phyloP scores from a whole-genome alignment of 441 rosid species.

The Adansonia gregorii region DNA sequence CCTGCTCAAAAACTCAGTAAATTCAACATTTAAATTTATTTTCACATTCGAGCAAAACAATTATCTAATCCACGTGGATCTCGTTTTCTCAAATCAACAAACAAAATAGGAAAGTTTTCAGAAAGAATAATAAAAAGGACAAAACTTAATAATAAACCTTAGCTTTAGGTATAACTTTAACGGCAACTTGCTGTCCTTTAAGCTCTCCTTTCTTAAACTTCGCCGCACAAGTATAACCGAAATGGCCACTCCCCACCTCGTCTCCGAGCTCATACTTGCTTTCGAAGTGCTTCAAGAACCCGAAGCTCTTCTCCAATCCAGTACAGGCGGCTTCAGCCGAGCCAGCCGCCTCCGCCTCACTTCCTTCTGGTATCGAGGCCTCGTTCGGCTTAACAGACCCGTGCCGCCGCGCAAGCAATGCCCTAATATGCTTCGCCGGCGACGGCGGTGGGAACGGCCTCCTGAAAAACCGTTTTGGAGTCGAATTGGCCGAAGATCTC shows the following conservation, averaged over 20 bases:
- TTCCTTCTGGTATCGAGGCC: constrained; percentile 71
- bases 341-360: constrained; percentile 55
- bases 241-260: constrained; percentile 90
- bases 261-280: constrained; percentile 85
- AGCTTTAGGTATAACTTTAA: constrained; percentile 85
- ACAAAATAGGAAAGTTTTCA: not conserved
- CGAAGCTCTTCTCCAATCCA: constrained; percentile 79
- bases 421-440: constrained; percentile 85
- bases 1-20: not conserved
- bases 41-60: not conserved
- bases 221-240: constrained; percentile 84
- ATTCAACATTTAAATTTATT: constrained; percentile 9
- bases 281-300: constrained; percentile 74
- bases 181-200: constrained; percentile 87
- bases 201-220: constrained; percentile 88
- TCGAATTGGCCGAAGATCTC: constrained; percentile 84
- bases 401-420: constrained; percentile 76
- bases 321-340: constrained; percentile 8
- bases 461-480: constrained; percentile 75
- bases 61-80: constrained; percentile 30
- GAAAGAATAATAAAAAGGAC: constrained; percentile 8
- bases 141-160: constrained; percentile 50
- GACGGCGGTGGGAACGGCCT: constrained; percentile 90
- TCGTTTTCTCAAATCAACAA: constrained; percentile 10
- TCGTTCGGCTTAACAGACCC: constrained; percentile 85